Evolutionary conservation across 345 rosid species (phyloP).

Genomic region (Bruguiera parviflora): DNA sequence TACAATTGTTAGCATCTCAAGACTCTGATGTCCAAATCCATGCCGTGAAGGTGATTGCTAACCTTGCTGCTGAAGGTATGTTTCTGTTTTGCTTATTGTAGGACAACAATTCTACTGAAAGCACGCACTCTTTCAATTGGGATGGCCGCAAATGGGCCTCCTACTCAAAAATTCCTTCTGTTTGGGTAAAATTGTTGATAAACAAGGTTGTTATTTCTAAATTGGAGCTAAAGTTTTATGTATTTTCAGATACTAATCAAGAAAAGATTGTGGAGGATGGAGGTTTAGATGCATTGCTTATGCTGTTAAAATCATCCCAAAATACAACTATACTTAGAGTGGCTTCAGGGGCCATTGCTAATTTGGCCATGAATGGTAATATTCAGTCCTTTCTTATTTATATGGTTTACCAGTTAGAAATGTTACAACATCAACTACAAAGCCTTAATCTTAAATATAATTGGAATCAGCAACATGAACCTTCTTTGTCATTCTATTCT

Average conservation of each 20-base stretch:
- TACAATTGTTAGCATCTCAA: conserved; percentile 70
- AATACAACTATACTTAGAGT: conserved; percentile 82
- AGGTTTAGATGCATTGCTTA: conserved; percentile 81
- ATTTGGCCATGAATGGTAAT: conserved; percentile 94
- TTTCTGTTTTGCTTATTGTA: conserved; percentile 8
- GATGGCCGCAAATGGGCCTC: neutral
- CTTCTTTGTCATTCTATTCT: no score
- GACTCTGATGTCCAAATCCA: conserved; percentile 85
- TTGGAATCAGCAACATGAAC: no score
- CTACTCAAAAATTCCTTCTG: conserved; percentile 1
- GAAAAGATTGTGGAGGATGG: conserved; percentile 90
- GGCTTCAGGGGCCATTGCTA: conserved; percentile 96
- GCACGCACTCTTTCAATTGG: neutral
- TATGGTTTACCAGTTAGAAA: neutral
- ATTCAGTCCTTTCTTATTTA: conserved; percentile 6
- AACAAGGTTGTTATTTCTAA: neutral
- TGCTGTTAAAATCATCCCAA: conserved; percentile 59
- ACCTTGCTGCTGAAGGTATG: conserved; percentile 95
- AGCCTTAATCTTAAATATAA: no score
- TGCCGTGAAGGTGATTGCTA: conserved; percentile 91
- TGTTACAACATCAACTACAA: no score
- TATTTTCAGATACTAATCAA: conserved; percentile 64
- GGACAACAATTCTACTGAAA: neutral
- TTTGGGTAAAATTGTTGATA: neutral
- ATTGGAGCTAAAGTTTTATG: conserved; percentile 4